A percentile compares a stretch with the other conserved stretches of the same genome.
Evolutionary conservation across 805 yeast species (phyloP).

Genomic region (Saccharomycopsis lassenensis): DNA sequence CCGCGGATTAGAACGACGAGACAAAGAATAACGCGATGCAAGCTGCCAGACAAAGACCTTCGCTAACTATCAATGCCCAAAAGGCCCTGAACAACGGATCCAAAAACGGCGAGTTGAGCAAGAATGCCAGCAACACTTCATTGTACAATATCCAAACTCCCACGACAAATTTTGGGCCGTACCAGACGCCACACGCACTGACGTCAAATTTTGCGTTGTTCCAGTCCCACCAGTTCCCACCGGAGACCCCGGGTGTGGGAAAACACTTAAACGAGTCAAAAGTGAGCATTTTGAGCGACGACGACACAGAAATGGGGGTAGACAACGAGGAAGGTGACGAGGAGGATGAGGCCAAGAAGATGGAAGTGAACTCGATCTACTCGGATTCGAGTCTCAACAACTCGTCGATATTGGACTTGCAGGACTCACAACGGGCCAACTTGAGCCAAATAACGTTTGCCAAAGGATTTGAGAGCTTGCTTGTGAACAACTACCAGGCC

Average conservation of each 20-base stretch:
- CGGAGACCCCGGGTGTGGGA: conserved; percentile 2
- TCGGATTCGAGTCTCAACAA: conserved; percentile 13
- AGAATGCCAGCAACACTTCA: too few species aligned
- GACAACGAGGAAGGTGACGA: conserved; percentile 1
- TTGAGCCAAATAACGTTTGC: conserved; percentile 6
- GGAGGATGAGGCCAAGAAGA: conserved; percentile 7
- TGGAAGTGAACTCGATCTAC: conserved; percentile 12
- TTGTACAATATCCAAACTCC: too few species aligned
- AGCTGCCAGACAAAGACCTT: conserved; percentile 16
- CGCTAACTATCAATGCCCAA: conserved; percentile 15
- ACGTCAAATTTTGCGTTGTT: conserved; percentile 13
- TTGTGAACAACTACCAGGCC: conserved; percentile 30
- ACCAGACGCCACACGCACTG: conserved; percentile 17
- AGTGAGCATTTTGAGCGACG: conserved; percentile 13
- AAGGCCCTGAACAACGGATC: too few species aligned
- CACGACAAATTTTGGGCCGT: too few species aligned
- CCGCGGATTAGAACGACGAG: too few species aligned
- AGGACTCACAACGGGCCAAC: not conserved
- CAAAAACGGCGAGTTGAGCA: too few species aligned
- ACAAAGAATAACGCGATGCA: too few species aligned
- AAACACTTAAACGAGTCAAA: conserved; percentile 3
- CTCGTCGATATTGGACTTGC: conserved; percentile 4
- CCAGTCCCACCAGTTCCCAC: conserved; percentile 7
- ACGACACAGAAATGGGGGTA: not conserved
- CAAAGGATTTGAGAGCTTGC: conserved; percentile 11